phyloP scores from a whole-genome alignment of 371 early-diverging fungal species.

The Mucor sp. region DNA sequence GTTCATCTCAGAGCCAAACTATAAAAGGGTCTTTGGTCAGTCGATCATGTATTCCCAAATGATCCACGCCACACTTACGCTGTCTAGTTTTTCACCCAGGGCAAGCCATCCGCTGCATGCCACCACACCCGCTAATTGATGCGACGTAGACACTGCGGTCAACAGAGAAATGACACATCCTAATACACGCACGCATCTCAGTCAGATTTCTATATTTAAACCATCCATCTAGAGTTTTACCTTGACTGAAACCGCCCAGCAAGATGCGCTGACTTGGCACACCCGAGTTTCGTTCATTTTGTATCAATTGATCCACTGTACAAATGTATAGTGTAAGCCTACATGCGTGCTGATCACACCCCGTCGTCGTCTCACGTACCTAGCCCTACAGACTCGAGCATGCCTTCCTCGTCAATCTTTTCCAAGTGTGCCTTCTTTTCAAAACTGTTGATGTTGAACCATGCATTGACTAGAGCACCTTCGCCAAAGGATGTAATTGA shows the following conservation, averaged over 20 bases:
- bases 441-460: slow-evolving; percentile 14
- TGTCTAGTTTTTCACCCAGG: background rate
- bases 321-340: background rate
- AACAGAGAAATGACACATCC: slow-evolving; percentile 20
- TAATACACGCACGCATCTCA: background rate
- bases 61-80: background rate
- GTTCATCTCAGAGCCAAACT: slow-evolving; percentile 10
- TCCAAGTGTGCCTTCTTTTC: background rate
- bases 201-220: background rate
- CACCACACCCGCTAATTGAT: slow-evolving; percentile 5
- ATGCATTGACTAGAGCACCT: slow-evolving; percentile 6
- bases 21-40: no score
- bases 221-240: background rate
- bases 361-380: no score
- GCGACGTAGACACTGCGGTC: background rate
- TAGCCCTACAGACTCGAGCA: slow-evolving; percentile 13
- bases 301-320: slow-evolving; percentile 11
- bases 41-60: no score
- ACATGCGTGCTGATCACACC: no score
- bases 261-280: slow-evolving; percentile 9
- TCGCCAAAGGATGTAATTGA: slow-evolving; percentile 4
- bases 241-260: slow-evolving; percentile 20
- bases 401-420: slow-evolving; percentile 8
- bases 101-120: slow-evolving; percentile 17
- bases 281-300: slow-evolving; percentile 8